These are phyloP conservation scores for Withania somnifera DNA, from an alignment of 305 asterid genomes.

Conservation along the genomic window DNA sequence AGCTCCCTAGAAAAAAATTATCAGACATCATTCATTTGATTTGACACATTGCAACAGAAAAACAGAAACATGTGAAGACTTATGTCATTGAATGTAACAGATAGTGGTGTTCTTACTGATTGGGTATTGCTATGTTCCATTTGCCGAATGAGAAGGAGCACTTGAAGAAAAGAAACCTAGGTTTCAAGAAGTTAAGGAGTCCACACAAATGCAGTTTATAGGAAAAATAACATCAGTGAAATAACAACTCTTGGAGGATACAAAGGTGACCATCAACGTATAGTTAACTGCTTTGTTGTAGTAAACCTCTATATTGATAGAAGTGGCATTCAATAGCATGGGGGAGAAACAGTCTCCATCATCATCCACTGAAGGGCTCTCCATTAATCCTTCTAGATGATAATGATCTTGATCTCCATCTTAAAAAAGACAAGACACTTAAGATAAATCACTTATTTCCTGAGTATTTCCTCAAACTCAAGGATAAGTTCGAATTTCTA, in stretches of 20 bases:
- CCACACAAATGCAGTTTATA: conserved; percentile 21
- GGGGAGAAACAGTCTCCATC: conserved; percentile 95
- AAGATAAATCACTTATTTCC: background rate
- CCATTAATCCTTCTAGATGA: conserved; percentile 90
- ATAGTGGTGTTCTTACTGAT: conserved; percentile 47
- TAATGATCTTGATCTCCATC: conserved; percentile 79
- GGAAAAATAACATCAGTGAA: conserved; percentile 1
- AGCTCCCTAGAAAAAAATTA: conserved; percentile 56
- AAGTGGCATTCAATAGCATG: conserved; percentile 83
- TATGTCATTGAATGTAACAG: background rate
- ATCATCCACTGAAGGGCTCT: conserved; percentile 93
- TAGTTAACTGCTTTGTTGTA: conserved; percentile 95
- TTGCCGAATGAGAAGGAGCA: conserved; percentile 86
- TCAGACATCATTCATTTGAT: background rate
- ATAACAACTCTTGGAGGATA: conserved; percentile 50
- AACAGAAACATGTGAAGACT: background rate
- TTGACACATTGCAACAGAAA: background rate
- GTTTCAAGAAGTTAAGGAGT: conserved; percentile 36
- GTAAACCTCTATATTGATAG: conserved; percentile 80
- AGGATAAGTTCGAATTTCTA: background rate
- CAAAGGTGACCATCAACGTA: conserved; percentile 98
- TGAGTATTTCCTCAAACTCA: background rate
- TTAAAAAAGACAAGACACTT: conserved; percentile 10
- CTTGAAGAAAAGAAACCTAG: conserved; percentile 90
- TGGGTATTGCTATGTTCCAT: conserved; percentile 98